Evolutionary conservation across 805 yeast genomes (phyloP).

Genomic region (Henningerozyma blattae): DNA sequence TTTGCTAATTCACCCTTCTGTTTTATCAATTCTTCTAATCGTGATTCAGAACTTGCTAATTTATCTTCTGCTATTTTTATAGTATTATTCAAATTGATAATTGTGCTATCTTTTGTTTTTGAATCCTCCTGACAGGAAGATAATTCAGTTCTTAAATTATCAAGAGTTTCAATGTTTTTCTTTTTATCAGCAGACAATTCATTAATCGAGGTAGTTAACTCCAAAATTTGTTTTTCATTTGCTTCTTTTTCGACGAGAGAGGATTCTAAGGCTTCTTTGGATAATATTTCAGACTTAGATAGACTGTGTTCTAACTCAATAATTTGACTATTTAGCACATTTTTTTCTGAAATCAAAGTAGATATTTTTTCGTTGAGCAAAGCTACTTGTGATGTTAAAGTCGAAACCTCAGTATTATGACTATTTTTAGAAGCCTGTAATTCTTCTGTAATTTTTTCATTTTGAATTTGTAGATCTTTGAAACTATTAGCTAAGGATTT

Average conservation of each 20-base stretch:
- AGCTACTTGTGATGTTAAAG: constrained; percentile 6
- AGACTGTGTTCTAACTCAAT: too few species aligned
- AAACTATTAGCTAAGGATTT: constrained; percentile 29
- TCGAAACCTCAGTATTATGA: constrained; percentile 6
- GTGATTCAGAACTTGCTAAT: too few species aligned
- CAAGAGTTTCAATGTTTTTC: too few species aligned
- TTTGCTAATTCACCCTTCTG: constrained; percentile 2
- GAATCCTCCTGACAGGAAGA: too few species aligned
- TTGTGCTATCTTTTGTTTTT: too few species aligned
- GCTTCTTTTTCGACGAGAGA: too few species aligned
- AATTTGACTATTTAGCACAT: background rate
- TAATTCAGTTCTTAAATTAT: too few species aligned
- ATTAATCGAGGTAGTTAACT: constrained; percentile 1
- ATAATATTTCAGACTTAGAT: too few species aligned
- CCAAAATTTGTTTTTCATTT: constrained; percentile 1
- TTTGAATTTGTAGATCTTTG: constrained; percentile 18
- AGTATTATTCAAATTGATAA: too few species aligned
- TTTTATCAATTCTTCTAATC: too few species aligned
- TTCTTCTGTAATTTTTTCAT: constrained; percentile 9
- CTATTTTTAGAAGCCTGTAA: constrained; percentile 5
- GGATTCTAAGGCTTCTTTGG: too few species aligned
- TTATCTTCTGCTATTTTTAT: background rate
- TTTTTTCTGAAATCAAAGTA: constrained; percentile 3
- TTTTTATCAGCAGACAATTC: constrained; percentile 1
- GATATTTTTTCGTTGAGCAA: constrained; percentile 4